Evolutionary conservation across 805 yeast genomes (phyloP).

Genomic region (Lachancea sp.): DNA sequence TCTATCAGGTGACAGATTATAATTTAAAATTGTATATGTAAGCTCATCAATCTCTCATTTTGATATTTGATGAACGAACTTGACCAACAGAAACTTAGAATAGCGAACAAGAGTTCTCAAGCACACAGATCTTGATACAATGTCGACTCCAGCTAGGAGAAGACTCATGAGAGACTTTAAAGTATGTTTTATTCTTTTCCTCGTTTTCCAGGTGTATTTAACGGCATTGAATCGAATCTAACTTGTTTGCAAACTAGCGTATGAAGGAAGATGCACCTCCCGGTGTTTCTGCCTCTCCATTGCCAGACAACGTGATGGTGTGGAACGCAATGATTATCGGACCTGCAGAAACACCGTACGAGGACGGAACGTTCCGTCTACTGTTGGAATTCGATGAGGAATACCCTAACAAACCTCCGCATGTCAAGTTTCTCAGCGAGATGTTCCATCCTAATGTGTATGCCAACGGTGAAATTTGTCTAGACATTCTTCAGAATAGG

Average conservation of each 20-base stretch:
- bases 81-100: too few species aligned
- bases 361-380: constrained; percentile 92
- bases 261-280: constrained; percentile 98
- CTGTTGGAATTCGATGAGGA: constrained; percentile 89
- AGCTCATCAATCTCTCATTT: background rate
- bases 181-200: constrained; percentile 49
- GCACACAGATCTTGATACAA: constrained; percentile 23
- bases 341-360: constrained; percentile 95
- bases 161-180: constrained; percentile 97
- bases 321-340: constrained; percentile 98
- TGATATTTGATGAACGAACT: too few species aligned
- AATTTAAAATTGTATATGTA: background rate
- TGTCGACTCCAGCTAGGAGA: constrained; percentile 99
- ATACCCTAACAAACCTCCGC: constrained; percentile 95
- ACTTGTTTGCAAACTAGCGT: constrained; percentile 39
- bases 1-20: background rate
- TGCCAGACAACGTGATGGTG: constrained; percentile 94
- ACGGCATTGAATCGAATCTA: background rate
- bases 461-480: constrained; percentile 89
- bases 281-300: constrained; percentile 95
- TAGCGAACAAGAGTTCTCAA: too few species aligned
- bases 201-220: too few species aligned
- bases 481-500: constrained; percentile 91
- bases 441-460: constrained; percentile 99
- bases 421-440: constrained; percentile 81